phyloP scores from a whole-genome alignment of 1,284 basidiomycete genomes.

The Trametes polyzona region DNA sequence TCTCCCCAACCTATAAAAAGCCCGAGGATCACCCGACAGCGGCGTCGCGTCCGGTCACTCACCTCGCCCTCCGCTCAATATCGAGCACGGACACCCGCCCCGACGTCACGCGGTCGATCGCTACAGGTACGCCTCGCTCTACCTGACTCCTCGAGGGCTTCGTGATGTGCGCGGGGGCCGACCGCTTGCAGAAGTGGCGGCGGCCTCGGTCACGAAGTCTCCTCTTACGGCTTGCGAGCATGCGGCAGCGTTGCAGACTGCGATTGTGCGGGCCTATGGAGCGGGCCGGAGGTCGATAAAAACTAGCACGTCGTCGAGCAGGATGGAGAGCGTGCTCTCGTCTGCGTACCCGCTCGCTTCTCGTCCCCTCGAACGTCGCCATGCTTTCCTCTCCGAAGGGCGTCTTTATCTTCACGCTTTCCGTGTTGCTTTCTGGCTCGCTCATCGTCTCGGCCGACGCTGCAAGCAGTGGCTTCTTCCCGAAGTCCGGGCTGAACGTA shows the following conservation, averaged over 20 bases:
- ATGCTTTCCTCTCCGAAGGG: neutral
- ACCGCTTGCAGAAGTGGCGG: neutral
- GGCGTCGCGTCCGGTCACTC: neutral
- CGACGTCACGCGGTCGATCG: neutral
- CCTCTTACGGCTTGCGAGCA: conserved; percentile 1
- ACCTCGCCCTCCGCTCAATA: neutral
- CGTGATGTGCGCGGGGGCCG: neutral
- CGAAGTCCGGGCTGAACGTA: conserved; percentile 34
- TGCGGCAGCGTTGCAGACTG: neutral
- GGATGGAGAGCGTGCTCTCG: neutral
- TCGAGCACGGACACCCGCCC: neutral
- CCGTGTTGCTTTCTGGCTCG: neutral
- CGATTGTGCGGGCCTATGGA: conserved; percentile 5
- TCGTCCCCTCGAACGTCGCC: neutral
- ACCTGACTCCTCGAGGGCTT: neutral
- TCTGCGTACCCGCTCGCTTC: neutral
- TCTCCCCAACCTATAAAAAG: conserved; percentile 4
- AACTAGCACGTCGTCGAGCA: neutral
- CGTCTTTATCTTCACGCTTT: neutral
- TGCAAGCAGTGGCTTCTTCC: neutral
- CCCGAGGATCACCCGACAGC: conserved; percentile 14
- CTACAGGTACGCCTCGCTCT: neutral
- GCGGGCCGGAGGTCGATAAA: conserved; percentile 1
- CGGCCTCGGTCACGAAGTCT: neutral
- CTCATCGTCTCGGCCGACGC: neutral